Conservation (phyloP, 306 rosid species). For the Lupinus albus region DNA sequence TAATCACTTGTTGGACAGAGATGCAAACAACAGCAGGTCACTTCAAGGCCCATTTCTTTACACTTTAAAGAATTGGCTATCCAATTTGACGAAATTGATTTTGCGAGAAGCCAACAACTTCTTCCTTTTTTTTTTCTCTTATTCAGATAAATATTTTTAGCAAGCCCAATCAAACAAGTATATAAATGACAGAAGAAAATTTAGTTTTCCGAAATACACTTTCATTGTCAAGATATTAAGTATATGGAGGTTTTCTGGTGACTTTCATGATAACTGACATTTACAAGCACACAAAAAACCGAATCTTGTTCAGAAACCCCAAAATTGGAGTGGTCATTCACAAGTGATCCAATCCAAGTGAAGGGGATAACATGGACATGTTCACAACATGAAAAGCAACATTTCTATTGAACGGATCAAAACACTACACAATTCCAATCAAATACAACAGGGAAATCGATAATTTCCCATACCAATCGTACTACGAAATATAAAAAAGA, state of each 20-base stretch:
- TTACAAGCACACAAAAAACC: neutral
- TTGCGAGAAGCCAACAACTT: too few species aligned
- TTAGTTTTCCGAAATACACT: too few species aligned
- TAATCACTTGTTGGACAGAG: neutral
- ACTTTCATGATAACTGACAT: neutral
- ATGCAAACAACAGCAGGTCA: neutral
- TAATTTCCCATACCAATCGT: neutral
- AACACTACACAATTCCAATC: conserved; percentile 6
- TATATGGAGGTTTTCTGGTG: neutral
- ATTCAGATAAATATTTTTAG: too few species aligned
- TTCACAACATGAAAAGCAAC: conserved; percentile 11
- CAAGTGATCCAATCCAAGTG: conserved; percentile 23
- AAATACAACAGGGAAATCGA: conserved; percentile 17
- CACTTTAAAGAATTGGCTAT: too few species aligned
- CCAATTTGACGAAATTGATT: too few species aligned
- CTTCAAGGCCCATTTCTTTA: neutral
- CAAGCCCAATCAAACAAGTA: too few species aligned
- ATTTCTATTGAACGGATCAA: conserved; percentile 12
- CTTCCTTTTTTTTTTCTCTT: too few species aligned
- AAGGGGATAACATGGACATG: neutral
- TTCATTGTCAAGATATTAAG: neutral
- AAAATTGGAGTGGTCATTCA: conserved; percentile 6
- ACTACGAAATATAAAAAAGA: neutral
- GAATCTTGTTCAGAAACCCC: conserved; percentile 2
- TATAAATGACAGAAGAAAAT: too few species aligned